Conservation (phyloP, 1,139 yeast genomes). For the Candida smagusa region DNA sequence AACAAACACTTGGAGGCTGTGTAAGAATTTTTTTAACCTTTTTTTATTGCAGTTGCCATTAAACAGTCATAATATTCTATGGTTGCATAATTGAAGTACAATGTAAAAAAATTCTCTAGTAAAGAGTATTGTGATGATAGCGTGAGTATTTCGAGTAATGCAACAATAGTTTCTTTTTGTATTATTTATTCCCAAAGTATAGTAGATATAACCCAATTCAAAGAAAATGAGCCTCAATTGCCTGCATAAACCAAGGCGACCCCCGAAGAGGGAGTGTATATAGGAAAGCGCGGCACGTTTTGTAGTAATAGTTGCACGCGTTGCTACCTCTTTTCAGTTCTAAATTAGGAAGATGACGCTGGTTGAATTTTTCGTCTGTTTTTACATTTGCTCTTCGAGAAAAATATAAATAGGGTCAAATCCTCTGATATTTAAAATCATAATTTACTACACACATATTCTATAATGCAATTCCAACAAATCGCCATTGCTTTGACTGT, state of each 20-base stretch:
- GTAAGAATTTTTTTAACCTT: too few relatives aligned
- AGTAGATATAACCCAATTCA: not conserved
- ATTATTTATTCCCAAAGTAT: not conserved
- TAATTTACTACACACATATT: not conserved
- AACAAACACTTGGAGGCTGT: too few relatives aligned
- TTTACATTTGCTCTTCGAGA: constrained; percentile 1
- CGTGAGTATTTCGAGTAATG: too few relatives aligned
- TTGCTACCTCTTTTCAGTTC: not conserved
- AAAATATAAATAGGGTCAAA: constrained; percentile 3
- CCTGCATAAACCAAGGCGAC: constrained; percentile 1
- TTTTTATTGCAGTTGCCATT: too few relatives aligned
- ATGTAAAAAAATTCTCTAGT: too few relatives aligned
- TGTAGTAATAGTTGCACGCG: not conserved
- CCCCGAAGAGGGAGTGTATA: constrained; percentile 1
- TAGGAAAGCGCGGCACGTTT: not conserved
- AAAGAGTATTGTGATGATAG: not conserved
- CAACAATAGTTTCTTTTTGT: not conserved
- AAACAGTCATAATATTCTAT: too few relatives aligned
- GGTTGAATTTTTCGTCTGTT: constrained; percentile 4
- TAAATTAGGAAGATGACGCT: constrained; percentile 2
- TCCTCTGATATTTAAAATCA: not conserved
- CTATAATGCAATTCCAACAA: constrained; percentile 43
- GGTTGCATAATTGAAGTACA: too few relatives aligned
- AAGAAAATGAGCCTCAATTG: not conserved
- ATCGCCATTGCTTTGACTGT: constrained; percentile 46